Base-by-base conservation (phyloP, 108 stramenopile species). In the Nannochloropsis oceanica region DNA sequence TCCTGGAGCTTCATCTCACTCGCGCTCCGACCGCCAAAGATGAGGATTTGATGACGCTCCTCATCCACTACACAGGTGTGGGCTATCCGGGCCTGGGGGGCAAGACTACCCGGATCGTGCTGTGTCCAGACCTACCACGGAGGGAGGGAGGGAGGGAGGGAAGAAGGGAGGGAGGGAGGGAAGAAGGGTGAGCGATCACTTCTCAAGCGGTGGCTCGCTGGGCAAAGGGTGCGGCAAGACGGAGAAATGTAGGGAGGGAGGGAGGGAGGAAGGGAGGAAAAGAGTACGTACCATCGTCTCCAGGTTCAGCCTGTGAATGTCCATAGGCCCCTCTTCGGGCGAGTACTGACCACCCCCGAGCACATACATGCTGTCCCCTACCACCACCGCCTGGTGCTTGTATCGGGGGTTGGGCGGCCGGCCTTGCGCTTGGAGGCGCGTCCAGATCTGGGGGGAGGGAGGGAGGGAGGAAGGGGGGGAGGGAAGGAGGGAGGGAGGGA, bases 331-430 rank as follows among this genome's bases (percentile, higher is more conserved):
- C 83, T 86, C 82, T 83, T 86, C 85, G 25, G 89, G 89, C 85
- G 82, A 83, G 83, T 84, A 89, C 46, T 85, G 85, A 8, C 89
- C 89, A 2, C 89, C 89, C 14, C 89, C 89, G 25, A 89, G 79
- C 8, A 89, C 85, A 79, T 89, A 89, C 89, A 89, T 86, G 43
- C 81, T 83, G 83, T 86, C 34, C 43, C 83, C 85, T 24, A 89
- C 89, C 13, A 83, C 80, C 20, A 89, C 83, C 13, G 89, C 85
- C 81, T 88, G 87, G 85, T 89, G 89, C 85, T 89, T 89, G 85
- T 89, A 89, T 25, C 89, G 44, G 14, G 85, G 85, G 44, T 81
- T 79, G 11, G 89, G 89, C 44, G 20, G 79, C 14, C 81, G 42
- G 5, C 89, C 89, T 22, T 85, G 42, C 14, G 89, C 82, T 25